These are phyloP conservation scores for Bryoerythrophyllum caledonicum DNA, from an alignment of 225 moss, liverwort and hornwort genomes.

Conservation along the genomic window DNA sequence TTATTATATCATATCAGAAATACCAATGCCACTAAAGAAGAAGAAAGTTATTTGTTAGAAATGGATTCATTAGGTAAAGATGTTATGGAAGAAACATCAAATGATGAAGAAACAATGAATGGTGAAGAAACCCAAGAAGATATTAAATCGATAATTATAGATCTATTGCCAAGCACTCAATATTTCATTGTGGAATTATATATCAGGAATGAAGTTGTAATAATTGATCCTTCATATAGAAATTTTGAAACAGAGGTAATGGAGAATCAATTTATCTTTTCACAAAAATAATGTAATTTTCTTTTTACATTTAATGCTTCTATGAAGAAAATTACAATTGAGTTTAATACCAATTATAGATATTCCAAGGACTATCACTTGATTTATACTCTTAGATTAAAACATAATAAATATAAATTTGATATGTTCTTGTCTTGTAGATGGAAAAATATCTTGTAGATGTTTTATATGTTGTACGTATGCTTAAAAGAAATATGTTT, in stretches of 20 bases:
- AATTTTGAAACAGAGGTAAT: conserved; percentile 31
- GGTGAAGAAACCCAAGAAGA: accelerated
- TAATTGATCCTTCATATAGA: conserved; percentile 33
- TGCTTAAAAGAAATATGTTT: conserved; percentile 57
- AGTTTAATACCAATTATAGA: too few species aligned
- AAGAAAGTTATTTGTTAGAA: not conserved
- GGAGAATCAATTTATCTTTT: accelerated
- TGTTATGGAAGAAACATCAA: not conserved
- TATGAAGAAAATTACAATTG: not conserved
- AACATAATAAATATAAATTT: not conserved
- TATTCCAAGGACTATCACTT: not conserved
- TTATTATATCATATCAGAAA: conserved; percentile 34
- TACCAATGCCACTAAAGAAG: not conserved
- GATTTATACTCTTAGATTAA: not conserved
- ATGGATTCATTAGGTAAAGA: not conserved
- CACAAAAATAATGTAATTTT: too few species aligned
- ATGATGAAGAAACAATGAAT: not conserved
- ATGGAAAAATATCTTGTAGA: conserved; percentile 58
- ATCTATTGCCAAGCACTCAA: not conserved
- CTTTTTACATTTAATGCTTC: accelerated
- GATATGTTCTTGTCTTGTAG: conserved; percentile 13
- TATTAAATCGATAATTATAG: not conserved
- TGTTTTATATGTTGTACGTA: conserved; percentile 52
- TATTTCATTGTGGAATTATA: conserved; percentile 63
- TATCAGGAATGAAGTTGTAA: conserved; percentile 44